Percentiles rank a stretch among this genome's conserved stretches.
Evolutionary conservation across 2,329 filamentous ascomycete genomes (phyloP).

Genomic region (Decorospora gaudefroyi): DNA sequence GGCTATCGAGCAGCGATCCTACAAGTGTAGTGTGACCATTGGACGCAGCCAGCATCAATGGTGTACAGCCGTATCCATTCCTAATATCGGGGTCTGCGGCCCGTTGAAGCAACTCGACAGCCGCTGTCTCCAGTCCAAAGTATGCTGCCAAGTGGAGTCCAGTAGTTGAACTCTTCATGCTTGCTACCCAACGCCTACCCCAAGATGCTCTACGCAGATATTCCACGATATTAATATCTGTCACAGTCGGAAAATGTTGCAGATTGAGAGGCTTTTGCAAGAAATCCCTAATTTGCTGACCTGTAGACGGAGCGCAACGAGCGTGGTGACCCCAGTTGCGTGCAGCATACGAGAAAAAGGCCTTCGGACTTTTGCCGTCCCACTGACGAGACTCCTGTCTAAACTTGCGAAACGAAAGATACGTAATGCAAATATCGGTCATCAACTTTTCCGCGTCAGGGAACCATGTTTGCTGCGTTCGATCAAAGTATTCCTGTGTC

Average conservation of each 20-base stretch:
- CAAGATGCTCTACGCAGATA: too few species aligned
- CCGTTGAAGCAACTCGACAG: neutral
- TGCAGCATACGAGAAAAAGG: neutral
- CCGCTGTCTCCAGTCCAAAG: neutral
- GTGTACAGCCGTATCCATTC: neutral
- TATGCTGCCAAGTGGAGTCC: neutral
- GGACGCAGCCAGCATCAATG: neutral
- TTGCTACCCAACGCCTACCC: too few species aligned
- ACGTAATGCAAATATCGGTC: neutral
- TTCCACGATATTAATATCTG: too few species aligned
- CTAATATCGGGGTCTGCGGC: neutral
- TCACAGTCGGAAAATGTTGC: too few species aligned
- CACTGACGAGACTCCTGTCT: too few species aligned
- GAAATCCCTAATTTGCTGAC: too few species aligned
- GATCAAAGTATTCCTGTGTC: slow-evolving; percentile 36
- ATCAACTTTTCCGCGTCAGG: neutral
- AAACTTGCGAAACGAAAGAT: too few species aligned
- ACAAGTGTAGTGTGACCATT: neutral
- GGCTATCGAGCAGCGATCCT: neutral
- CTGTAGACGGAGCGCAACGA: neutral
- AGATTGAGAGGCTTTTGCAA: too few species aligned
- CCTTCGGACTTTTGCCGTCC: too few species aligned
- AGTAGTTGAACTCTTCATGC: neutral
- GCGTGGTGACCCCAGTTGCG: neutral
- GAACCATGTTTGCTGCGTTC: neutral